phyloP scores from a whole-genome alignment of 1,284 basidiomycete species.

The Pascua guehoae region DNA sequence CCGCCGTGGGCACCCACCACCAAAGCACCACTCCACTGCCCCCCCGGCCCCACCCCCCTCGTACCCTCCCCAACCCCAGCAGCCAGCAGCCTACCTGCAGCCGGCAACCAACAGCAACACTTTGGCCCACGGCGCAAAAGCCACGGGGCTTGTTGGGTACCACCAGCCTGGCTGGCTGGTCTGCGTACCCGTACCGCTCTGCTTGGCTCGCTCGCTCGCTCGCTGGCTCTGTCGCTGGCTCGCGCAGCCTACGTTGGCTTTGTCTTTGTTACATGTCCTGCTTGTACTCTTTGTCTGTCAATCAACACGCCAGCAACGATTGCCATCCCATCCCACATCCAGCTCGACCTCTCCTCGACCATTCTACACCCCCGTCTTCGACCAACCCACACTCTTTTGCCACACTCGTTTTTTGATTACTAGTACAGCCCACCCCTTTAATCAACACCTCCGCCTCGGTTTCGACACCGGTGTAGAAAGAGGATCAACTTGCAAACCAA shows the following conservation, averaged over 20 bases:
- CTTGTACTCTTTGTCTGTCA: neutral
- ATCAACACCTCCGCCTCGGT: neutral
- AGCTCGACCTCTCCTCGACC: constrained; percentile 2
- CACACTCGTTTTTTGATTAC: neutral
- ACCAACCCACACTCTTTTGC: neutral
- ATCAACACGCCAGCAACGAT: neutral
- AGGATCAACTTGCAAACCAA: too few relatives aligned
- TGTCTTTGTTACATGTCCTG: neutral
- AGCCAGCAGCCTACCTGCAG: too few relatives aligned
- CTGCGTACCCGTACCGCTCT: neutral
- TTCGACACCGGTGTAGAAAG: too few relatives aligned
- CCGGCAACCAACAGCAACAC: neutral
- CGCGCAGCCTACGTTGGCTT: too few relatives aligned
- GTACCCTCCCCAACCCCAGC: too few relatives aligned
- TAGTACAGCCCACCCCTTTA: neutral
- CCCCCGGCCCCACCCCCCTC: too few relatives aligned
- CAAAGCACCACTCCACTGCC: too few relatives aligned
- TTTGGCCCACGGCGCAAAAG: neutral
- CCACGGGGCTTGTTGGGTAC: too few relatives aligned
- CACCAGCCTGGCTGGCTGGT: neutral
- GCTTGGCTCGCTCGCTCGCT: too few relatives aligned
- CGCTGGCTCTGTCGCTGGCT: neutral
- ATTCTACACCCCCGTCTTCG: neutral
- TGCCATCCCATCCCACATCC: neutral
- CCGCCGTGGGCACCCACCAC: too few relatives aligned